Percentiles rank a stretch among this genome's conserved stretches.
Conservation (phyloP, 176 grass and related monocot species). For the Alloteropsis semialata region DNA sequence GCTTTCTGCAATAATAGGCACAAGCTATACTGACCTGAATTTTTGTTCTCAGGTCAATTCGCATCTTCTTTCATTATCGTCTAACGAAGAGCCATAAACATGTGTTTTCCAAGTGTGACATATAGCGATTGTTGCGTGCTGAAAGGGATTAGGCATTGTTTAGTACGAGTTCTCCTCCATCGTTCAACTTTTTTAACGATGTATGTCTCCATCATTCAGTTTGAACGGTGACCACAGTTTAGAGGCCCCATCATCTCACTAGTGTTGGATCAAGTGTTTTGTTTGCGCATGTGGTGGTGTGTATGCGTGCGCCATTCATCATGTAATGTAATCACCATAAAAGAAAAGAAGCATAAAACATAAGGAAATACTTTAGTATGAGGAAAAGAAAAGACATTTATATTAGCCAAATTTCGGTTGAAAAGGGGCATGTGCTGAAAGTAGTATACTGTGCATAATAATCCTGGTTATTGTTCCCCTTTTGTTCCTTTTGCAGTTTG, state of each 20-base stretch:
- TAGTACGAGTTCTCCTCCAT: not conserved
- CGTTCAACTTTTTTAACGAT: not conserved
- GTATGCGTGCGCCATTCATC: no score
- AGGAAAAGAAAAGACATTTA: no score
- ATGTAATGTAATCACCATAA: not conserved
- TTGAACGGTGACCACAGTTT: not conserved
- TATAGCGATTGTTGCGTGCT: slow-evolving; percentile 27
- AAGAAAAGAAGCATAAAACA: not conserved
- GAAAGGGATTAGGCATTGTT: not conserved
- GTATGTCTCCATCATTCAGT: not conserved
- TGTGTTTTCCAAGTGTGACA: not conserved
- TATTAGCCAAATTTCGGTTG: not conserved
- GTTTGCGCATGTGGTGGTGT: no score
- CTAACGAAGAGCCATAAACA: not conserved
- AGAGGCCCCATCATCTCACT: no score
- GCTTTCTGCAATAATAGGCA: not conserved
- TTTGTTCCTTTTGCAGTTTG: slow-evolving; percentile 1
- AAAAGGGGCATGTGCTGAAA: not conserved
- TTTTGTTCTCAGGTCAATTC: slow-evolving; percentile 11
- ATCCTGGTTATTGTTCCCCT: not conserved
- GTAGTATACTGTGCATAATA: not conserved
- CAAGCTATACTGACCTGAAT: not conserved
- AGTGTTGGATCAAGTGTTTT: no score
- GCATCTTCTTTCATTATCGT: not conserved
- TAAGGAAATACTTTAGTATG: not conserved